Conservation (phyloP, 2,329 filamentous ascomycete species). For the Aspergillus melleus region DNA sequence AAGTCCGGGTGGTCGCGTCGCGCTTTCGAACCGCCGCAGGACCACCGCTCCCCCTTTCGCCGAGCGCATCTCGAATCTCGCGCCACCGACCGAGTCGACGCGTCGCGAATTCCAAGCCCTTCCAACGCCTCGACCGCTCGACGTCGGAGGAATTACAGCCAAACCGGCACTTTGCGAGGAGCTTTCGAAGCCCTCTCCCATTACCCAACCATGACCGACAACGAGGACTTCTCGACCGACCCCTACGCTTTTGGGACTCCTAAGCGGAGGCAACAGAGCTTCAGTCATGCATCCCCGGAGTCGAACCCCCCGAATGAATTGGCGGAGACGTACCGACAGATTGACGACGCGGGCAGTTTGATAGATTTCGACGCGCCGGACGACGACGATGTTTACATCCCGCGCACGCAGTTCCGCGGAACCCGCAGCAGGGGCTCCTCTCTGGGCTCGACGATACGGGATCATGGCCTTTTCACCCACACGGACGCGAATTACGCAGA, state of each 20-base stretch:
- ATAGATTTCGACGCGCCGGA: slow-evolving; percentile 34
- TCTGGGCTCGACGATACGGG: slow-evolving; percentile 22
- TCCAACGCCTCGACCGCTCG: slow-evolving; percentile 29
- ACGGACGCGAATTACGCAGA: slow-evolving; percentile 37
- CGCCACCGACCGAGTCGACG: slow-evolving; percentile 29
- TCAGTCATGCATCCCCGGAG: slow-evolving; percentile 31
- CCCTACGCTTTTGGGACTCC: slow-evolving; percentile 23
- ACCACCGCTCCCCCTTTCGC: slow-evolving; percentile 34
- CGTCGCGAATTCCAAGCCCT: slow-evolving; percentile 29
- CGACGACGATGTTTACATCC: slow-evolving; percentile 26
- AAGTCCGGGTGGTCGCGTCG: slow-evolving; percentile 32
- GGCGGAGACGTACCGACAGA: slow-evolving; percentile 40
- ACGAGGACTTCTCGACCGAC: slow-evolving; percentile 15
- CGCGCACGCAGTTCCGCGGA: slow-evolving; percentile 3
- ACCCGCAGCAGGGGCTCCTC: slow-evolving; percentile 26
- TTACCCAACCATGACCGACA: slow-evolving; percentile 27
- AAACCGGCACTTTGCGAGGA: slow-evolving; percentile 40
- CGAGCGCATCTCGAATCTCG: slow-evolving; percentile 26
- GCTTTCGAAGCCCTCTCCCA: slow-evolving; percentile 40
- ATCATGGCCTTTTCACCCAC: slow-evolving; percentile 21
- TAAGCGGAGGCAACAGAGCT: slow-evolving; percentile 29
- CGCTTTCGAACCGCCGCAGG: slow-evolving; percentile 22
- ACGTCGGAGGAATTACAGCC: slow-evolving; percentile 34
- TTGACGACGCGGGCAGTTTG: slow-evolving; percentile 39
- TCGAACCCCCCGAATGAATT: slow-evolving; percentile 42